These are phyloP conservation scores for Solanum piurae DNA, from an alignment of 257 asterid genomes.

Conservation along the genomic window DNA sequence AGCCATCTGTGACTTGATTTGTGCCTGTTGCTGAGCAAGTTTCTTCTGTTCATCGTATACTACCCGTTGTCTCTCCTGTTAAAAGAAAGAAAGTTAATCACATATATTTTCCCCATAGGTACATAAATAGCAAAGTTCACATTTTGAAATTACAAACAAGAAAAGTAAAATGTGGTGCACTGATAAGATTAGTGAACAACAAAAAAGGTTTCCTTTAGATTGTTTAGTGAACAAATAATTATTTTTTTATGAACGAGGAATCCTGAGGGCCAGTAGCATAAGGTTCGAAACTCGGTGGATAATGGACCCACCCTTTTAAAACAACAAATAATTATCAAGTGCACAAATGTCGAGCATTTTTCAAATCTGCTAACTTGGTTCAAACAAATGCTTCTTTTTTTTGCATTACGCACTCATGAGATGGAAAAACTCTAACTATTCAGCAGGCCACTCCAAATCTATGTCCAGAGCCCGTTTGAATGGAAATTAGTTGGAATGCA, in stretches of 20 bases:
- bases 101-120: background rate
- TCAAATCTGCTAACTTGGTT: background rate
- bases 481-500: background rate
- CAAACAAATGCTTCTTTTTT: background rate
- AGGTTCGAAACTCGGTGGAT: background rate
- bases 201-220: background rate
- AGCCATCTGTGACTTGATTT: slow-evolving; percentile 81
- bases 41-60: slow-evolving; percentile 70
- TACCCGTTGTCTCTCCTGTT: slow-evolving; percentile 79
- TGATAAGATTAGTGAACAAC: background rate
- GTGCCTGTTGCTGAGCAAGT: slow-evolving; percentile 76
- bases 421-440: background rate
- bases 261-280: background rate
- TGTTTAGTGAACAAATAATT: background rate
- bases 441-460: background rate
- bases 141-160: background rate
- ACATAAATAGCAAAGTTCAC: background rate
- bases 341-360: background rate
- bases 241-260: background rate
- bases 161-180: background rate
- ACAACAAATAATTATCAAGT: background rate
- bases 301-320: background rate
- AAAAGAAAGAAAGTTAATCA: slow-evolving; percentile 10
- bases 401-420: background rate
- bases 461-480: background rate